Conservation (phyloP, 192 early-diverging fungal genomes). For the Radiomyces spectabilis region DNA sequence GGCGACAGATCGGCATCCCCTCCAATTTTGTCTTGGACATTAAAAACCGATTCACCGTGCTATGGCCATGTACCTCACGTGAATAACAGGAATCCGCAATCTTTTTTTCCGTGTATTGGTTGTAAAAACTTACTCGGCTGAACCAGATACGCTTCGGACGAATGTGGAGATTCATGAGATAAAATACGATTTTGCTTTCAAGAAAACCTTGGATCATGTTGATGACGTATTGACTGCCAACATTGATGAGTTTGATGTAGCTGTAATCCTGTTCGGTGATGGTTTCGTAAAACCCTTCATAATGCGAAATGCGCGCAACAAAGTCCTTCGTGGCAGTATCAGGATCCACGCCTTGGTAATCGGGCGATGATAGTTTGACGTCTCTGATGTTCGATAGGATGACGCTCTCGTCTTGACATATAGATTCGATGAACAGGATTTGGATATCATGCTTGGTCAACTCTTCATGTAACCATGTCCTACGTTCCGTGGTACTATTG, state of each 20-base stretch:
- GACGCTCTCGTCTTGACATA: slow-evolving; percentile 83
- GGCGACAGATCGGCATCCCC: slow-evolving; percentile 88
- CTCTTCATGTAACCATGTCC: slow-evolving; percentile 62
- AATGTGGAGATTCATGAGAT: slow-evolving; percentile 98
- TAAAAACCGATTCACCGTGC: slow-evolving; percentile 91
- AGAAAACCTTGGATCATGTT: slow-evolving; percentile 92
- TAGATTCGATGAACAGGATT: slow-evolving; percentile 91
- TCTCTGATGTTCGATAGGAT: slow-evolving; percentile 87
- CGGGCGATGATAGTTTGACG: slow-evolving; percentile 85
- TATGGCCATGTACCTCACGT: slow-evolving; percentile 13
- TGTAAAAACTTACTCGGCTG: slow-evolving; percentile 46
- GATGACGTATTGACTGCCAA: slow-evolving; percentile 83
- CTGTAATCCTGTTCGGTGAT: slow-evolving; percentile 64
- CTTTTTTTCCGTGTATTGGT: background rate
- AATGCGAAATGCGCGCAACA: slow-evolving; percentile 74
- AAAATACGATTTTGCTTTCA: slow-evolving; percentile 92
- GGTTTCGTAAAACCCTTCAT: slow-evolving; percentile 82
- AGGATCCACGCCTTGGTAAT: slow-evolving; percentile 79
- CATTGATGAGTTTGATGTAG: slow-evolving; percentile 91
- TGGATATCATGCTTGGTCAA: slow-evolving; percentile 71
- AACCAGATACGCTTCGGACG: slow-evolving; percentile 87
- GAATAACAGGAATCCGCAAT: background rate
- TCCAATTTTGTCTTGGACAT: slow-evolving; percentile 86
- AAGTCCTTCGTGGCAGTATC: slow-evolving; percentile 69
- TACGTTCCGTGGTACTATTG: slow-evolving; percentile 78